phyloP scores from a whole-genome alignment of 805 yeast genomes.

The Candida qinlingensis region DNA sequence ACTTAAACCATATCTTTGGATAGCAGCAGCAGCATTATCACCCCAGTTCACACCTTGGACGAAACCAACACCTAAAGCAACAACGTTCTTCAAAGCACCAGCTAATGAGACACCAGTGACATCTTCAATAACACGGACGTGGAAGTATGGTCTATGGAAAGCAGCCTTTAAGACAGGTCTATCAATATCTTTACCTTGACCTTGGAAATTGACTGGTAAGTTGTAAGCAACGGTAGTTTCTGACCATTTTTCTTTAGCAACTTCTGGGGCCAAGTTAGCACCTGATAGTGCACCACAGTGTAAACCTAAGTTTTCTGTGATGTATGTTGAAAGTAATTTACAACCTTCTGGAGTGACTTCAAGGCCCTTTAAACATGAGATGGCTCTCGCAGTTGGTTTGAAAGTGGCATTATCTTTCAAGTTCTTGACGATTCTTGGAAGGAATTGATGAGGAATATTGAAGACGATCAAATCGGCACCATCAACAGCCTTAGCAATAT shows the following conservation, averaged over 20 bases:
- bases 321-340: constrained; percentile 71
- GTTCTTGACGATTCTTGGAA: constrained; percentile 69
- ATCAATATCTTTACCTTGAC: constrained; percentile 51
- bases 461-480: constrained; percentile 85
- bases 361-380: constrained; percentile 88
- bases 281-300: constrained; percentile 96
- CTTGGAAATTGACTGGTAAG: constrained; percentile 54
- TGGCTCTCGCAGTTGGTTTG: constrained; percentile 69
- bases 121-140: constrained; percentile 86
- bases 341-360: constrained; percentile 85
- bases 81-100: constrained; percentile 95
- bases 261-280: constrained; percentile 96
- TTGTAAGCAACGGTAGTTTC: constrained; percentile 96
- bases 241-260: constrained; percentile 92
- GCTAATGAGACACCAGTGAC: constrained; percentile 95
- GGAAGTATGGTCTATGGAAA: constrained; percentile 98
- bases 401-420: constrained; percentile 61
- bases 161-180: constrained; percentile 65
- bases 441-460: constrained; percentile 96
- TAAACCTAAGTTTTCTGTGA: constrained; percentile 75
- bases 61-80: constrained; percentile 94
- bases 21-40: constrained; percentile 95
- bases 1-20: constrained; percentile 90
- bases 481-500: constrained; percentile 64
- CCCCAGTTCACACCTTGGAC: constrained; percentile 99